phyloP scores from a whole-genome alignment of 352 stramenopile genomes.

The Plasmopara halstedii region DNA sequence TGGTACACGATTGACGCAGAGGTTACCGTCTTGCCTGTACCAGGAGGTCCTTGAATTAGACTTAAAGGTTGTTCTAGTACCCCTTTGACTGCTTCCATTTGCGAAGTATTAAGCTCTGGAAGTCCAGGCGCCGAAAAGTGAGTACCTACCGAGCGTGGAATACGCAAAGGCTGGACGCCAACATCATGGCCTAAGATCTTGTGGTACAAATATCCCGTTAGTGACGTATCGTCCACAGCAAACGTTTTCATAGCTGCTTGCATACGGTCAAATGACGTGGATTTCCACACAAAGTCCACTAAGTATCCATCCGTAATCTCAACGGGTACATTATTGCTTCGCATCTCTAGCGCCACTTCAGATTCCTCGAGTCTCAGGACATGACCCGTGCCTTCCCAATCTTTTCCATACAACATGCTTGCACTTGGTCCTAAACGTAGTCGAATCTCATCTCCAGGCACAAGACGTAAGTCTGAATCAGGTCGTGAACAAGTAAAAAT shows the following conservation, averaged over 20 bases:
- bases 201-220: conserved; percentile 99
- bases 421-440: conserved; percentile 84
- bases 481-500: conserved; percentile 91
- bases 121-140: conserved; percentile 91
- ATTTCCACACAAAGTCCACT: conserved; percentile 99
- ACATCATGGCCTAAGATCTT: conserved; percentile 97
- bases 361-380: conserved; percentile 84
- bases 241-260: conserved; percentile 98
- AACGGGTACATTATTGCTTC: conserved; percentile 68
- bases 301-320: conserved; percentile 95
- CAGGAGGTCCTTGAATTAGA: conserved; percentile 97
- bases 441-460: conserved; percentile 96
- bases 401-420: conserved; percentile 70
- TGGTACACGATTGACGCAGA: conserved; percentile 99
- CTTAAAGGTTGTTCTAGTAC: conserved; percentile 96
- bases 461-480: conserved; percentile 86
- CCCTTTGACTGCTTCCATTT: conserved; percentile 92
- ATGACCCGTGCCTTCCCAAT: conserved; percentile 94
- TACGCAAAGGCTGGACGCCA: conserved; percentile 88
- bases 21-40: conserved; percentile 97
- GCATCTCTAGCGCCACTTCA: conserved; percentile 83
- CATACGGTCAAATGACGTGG: conserved; percentile 98
- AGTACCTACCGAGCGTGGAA: conserved; percentile 53
- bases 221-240: conserved; percentile 96
- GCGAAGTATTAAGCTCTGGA: conserved; percentile 96